Base-by-base conservation (phyloP, 1,284 basidiomycete species). In the Pholiota adiposa region DNA sequence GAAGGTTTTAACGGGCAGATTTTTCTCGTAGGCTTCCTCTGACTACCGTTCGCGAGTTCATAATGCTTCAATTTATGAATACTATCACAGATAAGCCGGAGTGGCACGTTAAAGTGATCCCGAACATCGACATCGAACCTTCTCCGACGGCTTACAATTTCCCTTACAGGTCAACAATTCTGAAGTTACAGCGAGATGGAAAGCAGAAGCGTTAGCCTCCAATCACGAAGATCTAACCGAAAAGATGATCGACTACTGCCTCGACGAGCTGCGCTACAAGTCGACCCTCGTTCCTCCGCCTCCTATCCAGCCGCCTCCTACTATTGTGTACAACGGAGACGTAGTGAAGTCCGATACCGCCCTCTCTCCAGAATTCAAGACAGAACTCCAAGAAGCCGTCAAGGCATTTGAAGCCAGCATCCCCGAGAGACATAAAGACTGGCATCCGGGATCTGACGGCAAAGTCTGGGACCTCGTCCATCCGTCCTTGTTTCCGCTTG, bases 401-500 rank as follows among this genome's bases (percentile, higher is more conserved):
- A 51, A 56, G 14, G 43, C 51, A 1, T 73, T 80, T 21, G 79
- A 80, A 59, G 60, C 73, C 29, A 72, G 36, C 7, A 65, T 80
- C 4, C 75, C 79, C 0, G 72, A 72, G 51, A 62, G 71, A 1
- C 50, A 72, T 25, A 77, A 75, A 53, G 80, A 83, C 65, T 83
- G 80, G 80, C 81, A 82, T 61, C 81, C 81, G 0, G 72, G 75
- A 8, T 80, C 80, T 7, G 69, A 80, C 36, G 68, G 71, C 7
- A 61, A 73, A 58, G 80, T 82, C 1, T 72, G 79, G 34, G 79
- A 82, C 58, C 72, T 82, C 38, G 77, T 81, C 4, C 79, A 82
- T 60, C 80, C 80, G 6, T 80, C 78, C 5, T 69, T 82, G 3
- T 81, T 75, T 62, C 75, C 75, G 1, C 61, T 80, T 14, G 73